A percentile compares a stretch with the other conserved stretches of the same genome.
phyloP scores from a whole-genome alignment of 1,284 basidiomycete genomes.

The Cutaneotrichosporon daszewskae region DNA sequence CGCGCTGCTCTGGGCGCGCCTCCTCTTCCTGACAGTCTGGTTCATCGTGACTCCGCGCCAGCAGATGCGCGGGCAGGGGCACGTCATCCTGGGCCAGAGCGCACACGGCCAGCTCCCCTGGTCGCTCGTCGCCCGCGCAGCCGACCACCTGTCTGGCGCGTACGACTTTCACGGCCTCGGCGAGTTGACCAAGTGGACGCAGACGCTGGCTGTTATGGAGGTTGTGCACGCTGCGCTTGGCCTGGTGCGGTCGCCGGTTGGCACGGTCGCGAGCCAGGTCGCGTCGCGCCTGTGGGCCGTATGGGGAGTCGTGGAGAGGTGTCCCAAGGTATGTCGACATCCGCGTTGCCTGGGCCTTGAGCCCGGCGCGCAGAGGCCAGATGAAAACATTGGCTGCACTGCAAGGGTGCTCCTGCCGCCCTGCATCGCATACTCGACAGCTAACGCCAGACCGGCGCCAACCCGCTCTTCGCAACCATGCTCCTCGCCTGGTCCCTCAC shows the following conservation, averaged over 20 bases:
- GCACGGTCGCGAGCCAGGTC: conserved; percentile 80
- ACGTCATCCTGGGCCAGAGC: conserved; percentile 7
- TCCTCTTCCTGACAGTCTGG: conserved; percentile 55
- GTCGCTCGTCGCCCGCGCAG: conserved; percentile 39
- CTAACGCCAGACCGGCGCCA: conserved; percentile 57
- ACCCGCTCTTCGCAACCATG: conserved; percentile 84
- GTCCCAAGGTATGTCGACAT: conserved; percentile 45
- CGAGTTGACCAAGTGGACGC: conserved; percentile 62
- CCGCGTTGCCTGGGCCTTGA: no score
- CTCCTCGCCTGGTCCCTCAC: conserved; percentile 88
- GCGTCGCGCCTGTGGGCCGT: conserved; percentile 77
- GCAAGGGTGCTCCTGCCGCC: neutral
- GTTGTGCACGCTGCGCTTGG: conserved; percentile 74
- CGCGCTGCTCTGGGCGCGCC: conserved; percentile 63
- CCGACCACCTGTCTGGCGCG: conserved; percentile 54
- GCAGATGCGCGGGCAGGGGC: neutral
- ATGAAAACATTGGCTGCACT: no score
- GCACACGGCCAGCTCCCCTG: conserved; percentile 3
- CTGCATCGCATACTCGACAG: neutral
- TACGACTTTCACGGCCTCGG: conserved; percentile 54
- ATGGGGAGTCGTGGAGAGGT: conserved; percentile 72
- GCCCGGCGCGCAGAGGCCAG: no score
- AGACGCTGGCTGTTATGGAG: conserved; percentile 75
- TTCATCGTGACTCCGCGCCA: conserved; percentile 30
- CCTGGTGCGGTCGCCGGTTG: conserved; percentile 76